phyloP scores from a whole-genome alignment of 768 basidiomycete species.

The Boletus patriciae region DNA sequence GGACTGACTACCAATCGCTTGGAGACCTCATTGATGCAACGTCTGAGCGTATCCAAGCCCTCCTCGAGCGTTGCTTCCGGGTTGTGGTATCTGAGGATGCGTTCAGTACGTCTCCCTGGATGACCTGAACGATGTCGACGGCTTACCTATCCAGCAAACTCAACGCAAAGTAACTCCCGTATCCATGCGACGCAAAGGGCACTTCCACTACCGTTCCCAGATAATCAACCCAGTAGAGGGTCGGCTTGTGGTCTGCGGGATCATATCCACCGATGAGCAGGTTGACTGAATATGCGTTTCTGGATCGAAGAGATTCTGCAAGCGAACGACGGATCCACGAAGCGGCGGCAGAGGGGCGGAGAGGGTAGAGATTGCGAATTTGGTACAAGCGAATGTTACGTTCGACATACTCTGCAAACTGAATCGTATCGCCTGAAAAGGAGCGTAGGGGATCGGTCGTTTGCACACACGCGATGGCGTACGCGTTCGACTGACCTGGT shows the following conservation, averaged over 20 bases:
- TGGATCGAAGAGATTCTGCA: slow-evolving; percentile 85
- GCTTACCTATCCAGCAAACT: slow-evolving; percentile 86
- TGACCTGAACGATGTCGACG: neutral
- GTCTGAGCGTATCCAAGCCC: slow-evolving; percentile 76
- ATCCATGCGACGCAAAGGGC: slow-evolving; percentile 94
- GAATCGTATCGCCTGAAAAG: slow-evolving; percentile 82
- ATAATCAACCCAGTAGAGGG: slow-evolving; percentile 95
- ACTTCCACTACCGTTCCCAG: slow-evolving; percentile 86
- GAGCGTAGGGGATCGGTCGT: neutral
- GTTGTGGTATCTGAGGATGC: slow-evolving; percentile 72
- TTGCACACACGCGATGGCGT: neutral
- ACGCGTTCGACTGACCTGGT: slow-evolving; percentile 55
- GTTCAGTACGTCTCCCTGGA: neutral
- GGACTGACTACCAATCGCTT: slow-evolving; percentile 80
- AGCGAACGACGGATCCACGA: slow-evolving; percentile 93
- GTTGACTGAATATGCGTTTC: slow-evolving; percentile 88
- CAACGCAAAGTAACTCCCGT: slow-evolving; percentile 89
- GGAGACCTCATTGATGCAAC: slow-evolving; percentile 87
- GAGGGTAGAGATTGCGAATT: slow-evolving; percentile 87
- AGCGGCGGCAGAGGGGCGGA: slow-evolving; percentile 88
- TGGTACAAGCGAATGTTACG: slow-evolving; percentile 95
- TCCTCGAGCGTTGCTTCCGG: slow-evolving; percentile 84
- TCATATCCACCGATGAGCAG: slow-evolving; percentile 93
- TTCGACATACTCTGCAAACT: slow-evolving; percentile 95
- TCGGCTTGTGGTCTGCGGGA: slow-evolving; percentile 65